Evolutionary conservation across 371 early-diverging fungal genomes (phyloP).

Genomic region (Zopfochytrium polystomum): DNA sequence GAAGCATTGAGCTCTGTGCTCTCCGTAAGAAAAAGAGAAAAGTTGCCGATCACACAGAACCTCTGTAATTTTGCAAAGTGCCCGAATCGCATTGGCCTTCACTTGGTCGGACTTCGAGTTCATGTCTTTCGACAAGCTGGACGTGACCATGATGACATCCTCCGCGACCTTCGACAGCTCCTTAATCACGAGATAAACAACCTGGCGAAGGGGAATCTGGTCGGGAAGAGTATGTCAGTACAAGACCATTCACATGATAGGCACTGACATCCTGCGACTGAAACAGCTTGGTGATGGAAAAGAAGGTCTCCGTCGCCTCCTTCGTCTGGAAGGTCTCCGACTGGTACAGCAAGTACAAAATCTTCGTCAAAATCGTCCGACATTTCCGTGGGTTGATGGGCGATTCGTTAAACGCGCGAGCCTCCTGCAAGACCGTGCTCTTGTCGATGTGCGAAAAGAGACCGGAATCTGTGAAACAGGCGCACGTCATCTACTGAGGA

Average conservation of each 20-base stretch:
- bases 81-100: conserved; percentile 93
- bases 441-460: conserved; percentile 75
- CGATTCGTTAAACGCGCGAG: conserved; percentile 92
- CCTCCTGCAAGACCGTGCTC: conserved; percentile 91
- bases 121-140: conserved; percentile 94
- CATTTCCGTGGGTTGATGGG: conserved; percentile 94
- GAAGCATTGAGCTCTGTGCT: conserved; percentile 90
- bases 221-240: not conserved
- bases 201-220: conserved; percentile 86
- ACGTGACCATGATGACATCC: conserved; percentile 96
- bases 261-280: conserved; percentile 88
- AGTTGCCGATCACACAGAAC: conserved; percentile 41
- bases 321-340: conserved; percentile 82
- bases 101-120: conserved; percentile 78
- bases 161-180: conserved; percentile 89
- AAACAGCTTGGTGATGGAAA: conserved; percentile 95
- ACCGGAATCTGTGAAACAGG: conserved; percentile 24
- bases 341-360: conserved; percentile 86
- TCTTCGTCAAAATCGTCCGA: conserved; percentile 85
- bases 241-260: not conserved
- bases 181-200: conserved; percentile 95
- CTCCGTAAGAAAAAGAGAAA: conserved; percentile 3
- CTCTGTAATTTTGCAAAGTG: conserved; percentile 92
- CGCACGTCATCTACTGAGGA: not conserved
- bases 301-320: conserved; percentile 97